Conservation (phyloP, 169 alveolate genomes). For the Plasmodium gallinaceum region DNA sequence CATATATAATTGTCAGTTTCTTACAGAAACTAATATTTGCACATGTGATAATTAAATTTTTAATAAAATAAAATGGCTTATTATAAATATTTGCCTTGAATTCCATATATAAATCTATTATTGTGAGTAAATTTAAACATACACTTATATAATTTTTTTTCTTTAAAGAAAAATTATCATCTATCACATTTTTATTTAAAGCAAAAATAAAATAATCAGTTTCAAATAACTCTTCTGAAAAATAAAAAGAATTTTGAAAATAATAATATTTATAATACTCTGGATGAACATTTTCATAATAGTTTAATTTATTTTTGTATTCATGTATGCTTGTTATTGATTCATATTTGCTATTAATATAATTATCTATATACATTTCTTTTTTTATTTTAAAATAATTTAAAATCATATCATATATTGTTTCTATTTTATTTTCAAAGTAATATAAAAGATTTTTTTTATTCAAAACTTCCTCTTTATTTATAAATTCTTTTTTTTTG, state of each 20-base stretch:
- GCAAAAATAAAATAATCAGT: conserved; percentile 50
- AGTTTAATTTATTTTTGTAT: conserved; percentile 26
- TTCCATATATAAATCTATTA: conserved; percentile 75
- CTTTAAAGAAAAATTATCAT: conserved; percentile 8
- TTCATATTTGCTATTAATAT: conserved; percentile 29
- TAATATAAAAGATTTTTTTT: not conserved
- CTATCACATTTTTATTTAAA: conserved; percentile 10
- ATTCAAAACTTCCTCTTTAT: not conserved
- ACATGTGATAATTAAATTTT: conserved; percentile 59
- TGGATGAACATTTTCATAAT: conserved; percentile 37
- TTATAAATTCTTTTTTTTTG: conserved; percentile 1
- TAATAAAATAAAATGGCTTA: conserved; percentile 62
- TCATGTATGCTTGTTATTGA: conserved; percentile 13
- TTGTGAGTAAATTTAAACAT: conserved; percentile 58
- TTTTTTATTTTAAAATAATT: conserved; percentile 37
- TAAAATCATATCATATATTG: conserved; percentile 7
- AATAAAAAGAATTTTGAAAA: conserved; percentile 35
- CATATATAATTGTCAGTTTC: conserved; percentile 24
- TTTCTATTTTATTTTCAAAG: not conserved
- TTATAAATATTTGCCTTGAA: conserved; percentile 27
- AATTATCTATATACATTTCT: conserved; percentile 53
- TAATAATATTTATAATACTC: conserved; percentile 22
- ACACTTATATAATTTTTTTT: conserved; percentile 33
- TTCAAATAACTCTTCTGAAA: conserved; percentile 30
- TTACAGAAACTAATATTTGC: conserved; percentile 63